Base-by-base conservation (phyloP, 805 yeast genomes). In the Nakazawaea ishiwadae region DNA sequence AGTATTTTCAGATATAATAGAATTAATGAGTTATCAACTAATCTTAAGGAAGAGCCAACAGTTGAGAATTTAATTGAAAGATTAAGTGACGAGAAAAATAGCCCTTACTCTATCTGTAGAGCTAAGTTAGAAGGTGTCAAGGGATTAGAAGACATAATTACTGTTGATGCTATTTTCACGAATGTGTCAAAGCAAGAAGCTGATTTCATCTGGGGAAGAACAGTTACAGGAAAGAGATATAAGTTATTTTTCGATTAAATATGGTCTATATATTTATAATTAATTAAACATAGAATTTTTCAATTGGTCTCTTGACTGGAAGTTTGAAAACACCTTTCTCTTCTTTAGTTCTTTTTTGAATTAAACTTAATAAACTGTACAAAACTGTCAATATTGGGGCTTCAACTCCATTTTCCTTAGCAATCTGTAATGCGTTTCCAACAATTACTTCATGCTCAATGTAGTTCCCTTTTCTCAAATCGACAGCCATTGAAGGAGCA, bases 401-500 rank as follows among this genome's bases (percentile, higher is more conserved):
- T 6, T 48, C 45, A 27, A 61, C 55, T 19, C 51, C 52, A 36
- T 59, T 55, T 37, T 53, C 51, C 27, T 51, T 48, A 15, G 63
- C 65, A 28, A 55, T 51, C 1, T 51, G 53, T 40, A 60, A 44
- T n/a, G 63, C 65, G 24, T 69, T 71, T 18, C 75, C 75, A 30
- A 71, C 41, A 38, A 71, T 68, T 21, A 62, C 62, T 37, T 66
- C 68, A 44, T 67, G 61, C 52, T 71, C 77, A 40, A 65, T 59
- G 39, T 59, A 62, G 37, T 69, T 63, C 14, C 62, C 62, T 45
- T 70, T 65, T 47, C 68, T 55, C 16, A 60, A 53, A 46, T 71
- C 77, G n/a, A 71, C 66, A 37, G 66, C 52, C 77, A 71, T 71
- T 9, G 76, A 71, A 5, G 75, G 75, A 24, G 69, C 56, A 42